Conservation (phyloP, 108 stramenopile genomes). For the Cyclotella sp. region DNA sequence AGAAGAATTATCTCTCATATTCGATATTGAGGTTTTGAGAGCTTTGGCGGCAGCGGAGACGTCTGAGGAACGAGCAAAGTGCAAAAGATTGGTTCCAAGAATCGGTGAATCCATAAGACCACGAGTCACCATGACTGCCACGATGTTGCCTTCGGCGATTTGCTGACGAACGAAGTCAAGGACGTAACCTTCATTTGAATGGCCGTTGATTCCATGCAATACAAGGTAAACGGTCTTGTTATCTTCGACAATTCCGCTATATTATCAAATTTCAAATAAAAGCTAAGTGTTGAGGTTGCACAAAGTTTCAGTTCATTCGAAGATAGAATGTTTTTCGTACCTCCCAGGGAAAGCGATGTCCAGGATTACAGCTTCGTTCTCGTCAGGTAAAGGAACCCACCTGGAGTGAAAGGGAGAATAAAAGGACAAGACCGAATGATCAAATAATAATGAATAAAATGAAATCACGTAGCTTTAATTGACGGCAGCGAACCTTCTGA, state of each 20-base stretch:
- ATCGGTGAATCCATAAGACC: constrained; percentile 86
- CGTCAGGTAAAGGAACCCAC: constrained; percentile 59
- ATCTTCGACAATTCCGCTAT: constrained; percentile 34
- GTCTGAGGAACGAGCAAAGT: constrained; percentile 86
- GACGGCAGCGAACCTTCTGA: constrained; percentile 23
- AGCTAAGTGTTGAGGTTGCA: too few species aligned
- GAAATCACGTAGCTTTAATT: neutral
- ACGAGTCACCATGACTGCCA: constrained; percentile 81
- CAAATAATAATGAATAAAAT: neutral
- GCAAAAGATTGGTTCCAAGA: constrained; percentile 67
- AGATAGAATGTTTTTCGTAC: neutral
- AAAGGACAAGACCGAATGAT: neutral
- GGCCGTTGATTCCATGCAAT: constrained; percentile 91
- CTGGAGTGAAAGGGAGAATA: constrained; percentile 11
- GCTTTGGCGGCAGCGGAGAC: constrained; percentile 65
- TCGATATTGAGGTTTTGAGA: constrained; percentile 56
- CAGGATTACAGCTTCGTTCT: constrained; percentile 75
- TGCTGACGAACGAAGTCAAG: constrained; percentile 70
- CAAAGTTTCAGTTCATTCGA: too few species aligned
- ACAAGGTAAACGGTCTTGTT: constrained; percentile 79
- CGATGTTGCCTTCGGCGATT: constrained; percentile 57
- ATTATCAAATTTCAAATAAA: neutral
- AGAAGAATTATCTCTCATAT: neutral
- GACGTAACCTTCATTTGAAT: constrained; percentile 84
- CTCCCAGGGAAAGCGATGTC: constrained; percentile 76